Evolutionary conservation across 140 eudicot genomes (phyloP).

Genomic region (Senecio squalidus): DNA sequence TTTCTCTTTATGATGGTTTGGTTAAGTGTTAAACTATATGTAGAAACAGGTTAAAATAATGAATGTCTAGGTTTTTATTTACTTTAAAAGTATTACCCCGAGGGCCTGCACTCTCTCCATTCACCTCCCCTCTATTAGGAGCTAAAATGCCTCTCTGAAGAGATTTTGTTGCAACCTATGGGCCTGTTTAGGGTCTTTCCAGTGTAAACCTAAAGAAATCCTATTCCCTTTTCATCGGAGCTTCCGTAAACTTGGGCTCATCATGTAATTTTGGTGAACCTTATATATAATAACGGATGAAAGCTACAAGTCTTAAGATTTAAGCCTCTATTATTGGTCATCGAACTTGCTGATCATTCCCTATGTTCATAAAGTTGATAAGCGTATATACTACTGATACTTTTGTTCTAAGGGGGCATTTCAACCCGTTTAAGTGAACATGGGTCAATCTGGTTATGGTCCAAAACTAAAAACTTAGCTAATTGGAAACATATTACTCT

Average conservation of each 20-base stretch:
- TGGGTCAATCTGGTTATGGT: background rate
- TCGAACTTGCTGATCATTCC: background rate
- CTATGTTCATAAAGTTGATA: background rate
- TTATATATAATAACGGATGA: background rate
- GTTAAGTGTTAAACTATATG: background rate
- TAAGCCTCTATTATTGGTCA: background rate
- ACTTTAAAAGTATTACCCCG: no score
- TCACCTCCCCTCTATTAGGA: no score
- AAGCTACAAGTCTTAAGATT: background rate
- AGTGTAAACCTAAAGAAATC: no score
- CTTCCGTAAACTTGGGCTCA: no score
- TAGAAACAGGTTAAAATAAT: background rate
- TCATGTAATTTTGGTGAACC: background rate
- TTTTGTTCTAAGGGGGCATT: background rate
- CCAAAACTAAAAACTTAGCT: background rate
- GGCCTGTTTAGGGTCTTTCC: no score
- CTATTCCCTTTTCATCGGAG: no score
- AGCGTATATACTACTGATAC: background rate
- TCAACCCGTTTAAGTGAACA: background rate
- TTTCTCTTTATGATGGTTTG: background rate
- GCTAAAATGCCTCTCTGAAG: no score
- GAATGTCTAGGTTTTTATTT: background rate
- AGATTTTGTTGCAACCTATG: no score
- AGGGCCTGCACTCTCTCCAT: no score
- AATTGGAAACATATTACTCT: background rate